phyloP scores from a whole-genome alignment of 495 filamentous ascomycete species.

The Staphylotrichum longicolle region DNA sequence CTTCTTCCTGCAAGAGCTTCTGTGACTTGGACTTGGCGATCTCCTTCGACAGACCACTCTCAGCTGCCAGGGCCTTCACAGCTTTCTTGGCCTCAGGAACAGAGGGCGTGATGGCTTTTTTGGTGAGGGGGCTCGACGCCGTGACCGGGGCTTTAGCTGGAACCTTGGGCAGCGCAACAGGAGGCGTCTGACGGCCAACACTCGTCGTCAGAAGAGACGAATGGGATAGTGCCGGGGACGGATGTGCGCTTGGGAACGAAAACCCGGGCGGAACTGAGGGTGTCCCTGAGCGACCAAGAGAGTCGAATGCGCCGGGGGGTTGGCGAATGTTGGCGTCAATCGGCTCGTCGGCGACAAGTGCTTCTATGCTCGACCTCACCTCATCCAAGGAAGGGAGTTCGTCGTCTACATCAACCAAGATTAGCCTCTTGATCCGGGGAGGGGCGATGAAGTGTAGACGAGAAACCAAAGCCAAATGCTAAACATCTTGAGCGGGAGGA shows the following conservation, averaged over 20 bases:
- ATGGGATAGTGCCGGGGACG: constrained; percentile 38
- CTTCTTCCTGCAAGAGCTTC: constrained; percentile 52
- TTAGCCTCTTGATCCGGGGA: constrained; percentile 39
- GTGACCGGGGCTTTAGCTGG: constrained; percentile 21
- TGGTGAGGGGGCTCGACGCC: constrained; percentile 27
- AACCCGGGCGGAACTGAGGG: constrained; percentile 68
- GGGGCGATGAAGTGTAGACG: constrained; percentile 8
- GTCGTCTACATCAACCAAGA: constrained; percentile 43
- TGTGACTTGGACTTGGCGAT: constrained; percentile 46
- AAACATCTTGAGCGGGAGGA: constrained; percentile 6
- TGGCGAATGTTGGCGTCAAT: constrained; percentile 30
- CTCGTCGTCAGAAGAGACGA: constrained; percentile 20
- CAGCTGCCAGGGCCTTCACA: constrained; percentile 46
- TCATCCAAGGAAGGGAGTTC: constrained; percentile 52
- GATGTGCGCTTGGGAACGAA: constrained; percentile 54
- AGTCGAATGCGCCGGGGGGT: constrained; percentile 42
- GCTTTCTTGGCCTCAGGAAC: constrained; percentile 45
- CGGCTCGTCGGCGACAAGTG: constrained; percentile 54
- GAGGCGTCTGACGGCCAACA: constrained; percentile 24
- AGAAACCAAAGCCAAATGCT: constrained; percentile 8
- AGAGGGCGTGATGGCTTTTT: constrained; percentile 23
- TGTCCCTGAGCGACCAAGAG: constrained; percentile 51
- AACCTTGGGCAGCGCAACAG: constrained; percentile 28
- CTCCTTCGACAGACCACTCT: constrained; percentile 47
- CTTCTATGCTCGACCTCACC: constrained; percentile 54